A percentile compares a stretch with the other conserved stretches of the same genome.
Conservation (phyloP, 2,329 filamentous ascomycete species). For the Chaetomium sp. region DNA sequence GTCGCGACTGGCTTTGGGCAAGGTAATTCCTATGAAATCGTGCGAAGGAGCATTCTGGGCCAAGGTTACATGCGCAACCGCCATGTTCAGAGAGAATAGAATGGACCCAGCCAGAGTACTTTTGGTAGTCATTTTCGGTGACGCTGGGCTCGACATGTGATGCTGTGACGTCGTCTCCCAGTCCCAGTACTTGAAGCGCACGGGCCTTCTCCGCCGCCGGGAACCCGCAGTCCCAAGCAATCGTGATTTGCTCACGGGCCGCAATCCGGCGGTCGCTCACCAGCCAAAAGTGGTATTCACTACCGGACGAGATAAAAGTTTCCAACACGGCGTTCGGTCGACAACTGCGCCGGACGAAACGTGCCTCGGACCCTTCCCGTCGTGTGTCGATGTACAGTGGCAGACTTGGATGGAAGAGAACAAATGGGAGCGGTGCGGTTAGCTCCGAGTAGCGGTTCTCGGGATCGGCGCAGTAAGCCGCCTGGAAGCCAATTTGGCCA, state of each 20-base stretch:
- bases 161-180: slow-evolving; percentile 52
- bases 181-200: slow-evolving; percentile 53
- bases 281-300: slow-evolving; percentile 88
- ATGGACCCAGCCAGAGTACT: slow-evolving; percentile 58
- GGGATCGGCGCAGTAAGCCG: slow-evolving; percentile 61
- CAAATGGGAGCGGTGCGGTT: slow-evolving; percentile 61
- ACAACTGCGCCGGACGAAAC: slow-evolving; percentile 90
- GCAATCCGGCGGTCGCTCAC: slow-evolving; percentile 72
- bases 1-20: slow-evolving; percentile 37
- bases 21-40: slow-evolving; percentile 56
- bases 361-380: slow-evolving; percentile 74
- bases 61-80: slow-evolving; percentile 67
- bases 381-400: slow-evolving; percentile 92
- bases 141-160: slow-evolving; percentile 47
- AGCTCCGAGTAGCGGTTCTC: slow-evolving; percentile 64
- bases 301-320: slow-evolving; percentile 71
- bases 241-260: slow-evolving; percentile 56
- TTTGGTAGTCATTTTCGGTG: slow-evolving; percentile 53
- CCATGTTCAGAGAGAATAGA: slow-evolving; percentile 70
- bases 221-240: slow-evolving; percentile 61
- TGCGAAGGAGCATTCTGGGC: slow-evolving; percentile 56
- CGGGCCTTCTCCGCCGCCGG: slow-evolving; percentile 48
- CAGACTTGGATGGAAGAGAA: slow-evolving; percentile 81
- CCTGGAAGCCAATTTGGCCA: slow-evolving; percentile 66
- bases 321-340: slow-evolving; percentile 82